Evolutionary conservation across 192 early-diverging fungal species (phyloP).

Genomic region (Spizellomyces punctatus): DNA sequence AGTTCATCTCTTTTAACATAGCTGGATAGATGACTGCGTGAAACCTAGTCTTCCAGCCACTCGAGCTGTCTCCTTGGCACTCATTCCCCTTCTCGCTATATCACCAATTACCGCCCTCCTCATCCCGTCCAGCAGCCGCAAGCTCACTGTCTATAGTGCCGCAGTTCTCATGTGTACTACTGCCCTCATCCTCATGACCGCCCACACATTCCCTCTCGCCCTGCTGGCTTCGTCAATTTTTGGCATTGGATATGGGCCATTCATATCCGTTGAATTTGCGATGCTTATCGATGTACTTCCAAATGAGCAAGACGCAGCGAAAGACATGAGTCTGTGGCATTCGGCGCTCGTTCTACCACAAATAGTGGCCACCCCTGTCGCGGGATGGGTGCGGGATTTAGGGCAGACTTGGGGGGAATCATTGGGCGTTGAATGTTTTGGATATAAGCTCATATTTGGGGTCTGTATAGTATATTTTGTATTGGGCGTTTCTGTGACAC

Average conservation of each 20-base stretch:
- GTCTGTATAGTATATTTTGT: slow-evolving; percentile 38
- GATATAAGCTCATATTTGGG: slow-evolving; percentile 42
- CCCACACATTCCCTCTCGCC: slow-evolving; percentile 21
- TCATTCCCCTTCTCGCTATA: slow-evolving; percentile 43
- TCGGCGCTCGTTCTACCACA: slow-evolving; percentile 38
- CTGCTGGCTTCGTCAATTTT: slow-evolving; percentile 29
- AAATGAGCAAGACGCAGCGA: slow-evolving; percentile 28
- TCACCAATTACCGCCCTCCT: slow-evolving; percentile 42
- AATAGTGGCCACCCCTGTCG: slow-evolving; percentile 44
- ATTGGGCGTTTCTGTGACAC: slow-evolving; percentile 27
- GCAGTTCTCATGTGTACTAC: slow-evolving; percentile 25
- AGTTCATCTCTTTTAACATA: slow-evolving; percentile 6
- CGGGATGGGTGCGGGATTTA: slow-evolving; percentile 42
- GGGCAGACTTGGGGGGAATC: slow-evolving; percentile 38
- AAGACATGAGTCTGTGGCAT: slow-evolving; percentile 54
- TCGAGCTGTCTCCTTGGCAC: slow-evolving; percentile 47
- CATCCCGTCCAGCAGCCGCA: slow-evolving; percentile 21
- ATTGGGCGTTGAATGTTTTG: slow-evolving; percentile 33
- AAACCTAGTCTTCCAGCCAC: slow-evolving; percentile 22
- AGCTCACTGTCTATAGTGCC: slow-evolving; percentile 31
- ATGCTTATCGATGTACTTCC: slow-evolving; percentile 47
- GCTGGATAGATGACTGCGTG: slow-evolving; percentile 52
- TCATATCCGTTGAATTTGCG: slow-evolving; percentile 35
- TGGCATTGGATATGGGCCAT: slow-evolving; percentile 40
- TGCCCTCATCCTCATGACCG: slow-evolving; percentile 23